Percentiles rank a stretch among this genome's conserved stretches.
Conservation (phyloP, 2,329 filamentous ascomycete species). For the Fusarium sp. region DNA sequence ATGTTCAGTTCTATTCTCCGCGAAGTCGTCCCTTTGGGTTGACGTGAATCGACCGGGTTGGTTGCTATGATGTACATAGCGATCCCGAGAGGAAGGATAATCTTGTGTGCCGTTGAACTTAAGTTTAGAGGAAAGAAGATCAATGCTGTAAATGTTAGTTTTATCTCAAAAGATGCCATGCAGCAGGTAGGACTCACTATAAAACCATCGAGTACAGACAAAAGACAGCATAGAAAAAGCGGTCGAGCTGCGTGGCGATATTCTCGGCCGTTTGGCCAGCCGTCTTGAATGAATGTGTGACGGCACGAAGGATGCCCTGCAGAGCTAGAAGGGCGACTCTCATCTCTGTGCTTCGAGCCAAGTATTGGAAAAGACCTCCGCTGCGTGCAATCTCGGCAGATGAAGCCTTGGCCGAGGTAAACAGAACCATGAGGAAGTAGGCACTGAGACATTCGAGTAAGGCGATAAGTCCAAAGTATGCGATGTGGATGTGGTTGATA, state of each 20-base stretch:
- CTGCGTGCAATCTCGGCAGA: conserved; percentile 45
- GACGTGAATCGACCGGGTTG: conserved; percentile 25
- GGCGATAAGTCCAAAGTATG: conserved; percentile 57
- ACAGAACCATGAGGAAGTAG: conserved; percentile 55
- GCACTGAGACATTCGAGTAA: conserved; percentile 55
- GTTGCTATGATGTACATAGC: conserved; percentile 17
- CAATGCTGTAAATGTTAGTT: conserved; percentile 41
- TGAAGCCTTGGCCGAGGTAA: conserved; percentile 48
- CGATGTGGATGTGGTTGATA: conserved; percentile 57
- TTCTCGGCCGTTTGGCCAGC: conserved; percentile 54
- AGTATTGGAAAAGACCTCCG: conserved; percentile 54
- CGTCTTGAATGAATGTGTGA: conserved; percentile 57
- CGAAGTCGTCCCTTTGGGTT: conserved; percentile 31
- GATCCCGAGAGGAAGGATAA: conserved; percentile 29
- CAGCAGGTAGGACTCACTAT: conserved; percentile 48
- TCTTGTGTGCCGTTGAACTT: conserved; percentile 36
- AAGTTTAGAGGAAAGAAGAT: conserved; percentile 52
- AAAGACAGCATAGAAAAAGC: conserved; percentile 57
- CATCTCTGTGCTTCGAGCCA: conserved; percentile 56
- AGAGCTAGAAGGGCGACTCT: conserved; percentile 54
- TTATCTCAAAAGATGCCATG: fast-evolving
- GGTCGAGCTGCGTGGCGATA: conserved; percentile 55
- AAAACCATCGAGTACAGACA: conserved; percentile 57
- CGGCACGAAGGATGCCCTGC: conserved; percentile 54
- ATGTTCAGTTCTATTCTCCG: conserved; percentile 15